Base-by-base conservation (phyloP, 805 yeast genomes). In the Cyberlindnera suaveolens region DNA sequence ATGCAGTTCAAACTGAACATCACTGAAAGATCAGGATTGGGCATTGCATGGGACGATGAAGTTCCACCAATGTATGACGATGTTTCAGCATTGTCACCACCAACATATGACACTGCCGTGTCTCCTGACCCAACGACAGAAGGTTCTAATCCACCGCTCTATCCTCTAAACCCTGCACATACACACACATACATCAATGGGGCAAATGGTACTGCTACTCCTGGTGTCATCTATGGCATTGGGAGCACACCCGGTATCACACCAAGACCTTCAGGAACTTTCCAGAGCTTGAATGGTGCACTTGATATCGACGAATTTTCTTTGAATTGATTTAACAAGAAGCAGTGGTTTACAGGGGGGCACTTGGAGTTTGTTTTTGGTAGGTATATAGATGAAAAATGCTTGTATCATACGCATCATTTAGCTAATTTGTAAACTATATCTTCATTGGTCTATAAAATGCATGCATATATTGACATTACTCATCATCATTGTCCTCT, bases 41-140 rank as follows among this genome's bases (percentile, higher is more conserved):
- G 99, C 5, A 87, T 93, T 27, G 85, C 97, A 0, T 93, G 99
- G 98, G 97, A 91, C 63, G 97, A 91, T 59, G 99, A 93, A 63
- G 98, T 95, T 15, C 99, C 99, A 2, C 99, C 99, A 1, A 85
- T 89, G 17, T 93, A 93, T 57, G 87, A 79, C 42, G 91, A 88
- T 51, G 89, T 93, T 17, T 71, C 79, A 26, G 79, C 95, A 0
- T 70, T 87, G 35, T 79, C 90, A 18, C 99, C 99, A 0, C 99
- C 99, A 2, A 78, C 80, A 3, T 91, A 93, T 62, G 72, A 65
- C 36, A 58, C 67, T 3, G 49, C 49, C 6, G 45, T 37, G 42
- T 52, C 62, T 10, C 50, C 48, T 3, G 43, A 43, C 20, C 47
- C 51, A 34, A 29, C 30, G 2, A 34, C 41, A 9, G 53, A 48